Base-by-base conservation (phyloP, 1,284 basidiomycete genomes). In the Afroboletus lepidellus region DNA sequence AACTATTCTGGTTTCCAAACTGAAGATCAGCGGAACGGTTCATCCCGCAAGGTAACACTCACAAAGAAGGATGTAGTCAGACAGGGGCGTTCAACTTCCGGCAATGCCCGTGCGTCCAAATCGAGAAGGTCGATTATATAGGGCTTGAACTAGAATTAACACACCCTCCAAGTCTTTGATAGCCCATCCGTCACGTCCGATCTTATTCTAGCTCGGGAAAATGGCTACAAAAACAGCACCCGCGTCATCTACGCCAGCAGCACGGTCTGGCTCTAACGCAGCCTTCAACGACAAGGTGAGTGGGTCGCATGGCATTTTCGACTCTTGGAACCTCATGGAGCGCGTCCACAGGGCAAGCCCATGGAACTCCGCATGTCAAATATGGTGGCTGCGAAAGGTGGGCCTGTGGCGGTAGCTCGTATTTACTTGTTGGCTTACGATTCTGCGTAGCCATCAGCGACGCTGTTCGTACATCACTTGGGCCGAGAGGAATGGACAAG, bases 401-500 rank as follows among this genome's bases (percentile, higher is more conserved):
- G 46, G 76, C 66, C 46, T 34, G 8, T 29, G n/a, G 36, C 48
- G 42, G 41, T 37, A 18, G 32, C 21, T 32, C 25, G 12, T 34
- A n/a, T 13, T 1, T 36, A 50, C 18, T 41, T 11, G n/a, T 20
- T 50, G 43, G 53, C 45, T 68, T 5, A 54, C 54, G 42, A 56
- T 51, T 33, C 37, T 43, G 46, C 49, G 20, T 60, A 97, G 96
- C 97, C 32, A 97, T 99, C 64, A 94, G 94, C 63, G 96, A 98
- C 76, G 96, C 94, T 48, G 94, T 99, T 33, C 81, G 97, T 65
- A 99, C 97, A 46, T 98, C 94, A 47, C 75, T 99, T 58, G 97
- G 97, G 18, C 97, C 97, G 42, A 88, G 92, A 73, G 97, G 97
- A 60, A 99, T 99, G 97, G 97, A 99, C 77, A 98, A 98, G 78